phyloP scores from a whole-genome alignment of 768 basidiomycete species.

The Leccinum broughii region DNA sequence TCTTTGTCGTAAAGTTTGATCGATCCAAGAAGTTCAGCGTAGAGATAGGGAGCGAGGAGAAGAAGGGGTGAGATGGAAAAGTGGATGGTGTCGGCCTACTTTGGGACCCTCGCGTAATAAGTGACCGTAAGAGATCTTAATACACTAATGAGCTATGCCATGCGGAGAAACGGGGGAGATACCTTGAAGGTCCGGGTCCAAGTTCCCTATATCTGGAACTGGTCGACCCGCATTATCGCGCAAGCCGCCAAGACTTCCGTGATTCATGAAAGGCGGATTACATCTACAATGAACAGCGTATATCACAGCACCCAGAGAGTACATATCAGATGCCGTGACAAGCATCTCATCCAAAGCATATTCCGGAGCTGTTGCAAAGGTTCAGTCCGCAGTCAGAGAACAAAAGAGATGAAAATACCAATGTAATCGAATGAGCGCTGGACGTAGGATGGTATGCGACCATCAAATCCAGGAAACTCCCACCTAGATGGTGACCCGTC shows the following conservation, averaged over 20 bases:
- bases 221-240: slow-evolving; percentile 70
- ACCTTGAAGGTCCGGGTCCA: slow-evolving; percentile 79
- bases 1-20: slow-evolving; percentile 92
- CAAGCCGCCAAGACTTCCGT: slow-evolving; percentile 68
- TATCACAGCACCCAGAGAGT: slow-evolving; percentile 86
- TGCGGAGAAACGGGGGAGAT: slow-evolving; percentile 10
- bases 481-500: slow-evolving; percentile 78
- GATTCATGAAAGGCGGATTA: slow-evolving; percentile 83
- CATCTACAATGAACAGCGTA: slow-evolving; percentile 92
- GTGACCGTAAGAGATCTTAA: slow-evolving; percentile 66
- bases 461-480: slow-evolving; percentile 90
- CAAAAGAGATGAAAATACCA: slow-evolving; percentile 45
- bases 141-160: slow-evolving; percentile 11
- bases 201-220: slow-evolving; percentile 57
- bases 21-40: slow-evolving; percentile 96
- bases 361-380: slow-evolving; percentile 72
- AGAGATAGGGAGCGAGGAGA: slow-evolving; percentile 93
- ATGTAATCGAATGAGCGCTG: slow-evolving; percentile 96
- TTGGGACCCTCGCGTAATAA: slow-evolving; percentile 78
- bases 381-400: slow-evolving; percentile 2
- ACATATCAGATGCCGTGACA: slow-evolving; percentile 89
- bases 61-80: slow-evolving; percentile 85
- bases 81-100: slow-evolving; percentile 75
- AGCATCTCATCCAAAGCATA: slow-evolving; percentile 90
- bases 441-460: slow-evolving; percentile 71